These are phyloP conservation scores for Globisporangium viniferum DNA, from an alignment of 352 stramenopile species.

Conservation along the genomic window DNA sequence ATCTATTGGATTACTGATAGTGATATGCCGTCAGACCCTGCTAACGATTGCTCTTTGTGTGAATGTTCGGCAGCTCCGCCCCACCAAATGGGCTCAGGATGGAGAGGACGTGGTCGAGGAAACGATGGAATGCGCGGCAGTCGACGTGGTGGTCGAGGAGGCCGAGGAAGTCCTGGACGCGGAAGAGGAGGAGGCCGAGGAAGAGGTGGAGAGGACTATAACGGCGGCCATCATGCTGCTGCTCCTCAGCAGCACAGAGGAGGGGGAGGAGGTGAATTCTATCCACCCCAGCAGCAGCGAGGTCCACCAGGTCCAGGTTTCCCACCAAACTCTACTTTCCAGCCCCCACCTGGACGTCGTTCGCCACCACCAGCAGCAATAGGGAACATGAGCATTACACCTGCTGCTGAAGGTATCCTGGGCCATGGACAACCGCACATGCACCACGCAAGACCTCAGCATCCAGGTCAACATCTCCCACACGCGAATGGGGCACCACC, in stretches of 20 bases:
- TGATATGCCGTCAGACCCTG: neutral
- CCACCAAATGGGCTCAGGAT: slow-evolving; percentile 20
- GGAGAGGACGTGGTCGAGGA: slow-evolving; percentile 36
- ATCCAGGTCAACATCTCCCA: neutral
- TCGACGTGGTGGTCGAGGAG: slow-evolving; percentile 28
- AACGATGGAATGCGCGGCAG: slow-evolving; percentile 24
- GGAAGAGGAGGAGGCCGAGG: slow-evolving; percentile 14
- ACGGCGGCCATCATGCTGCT: neutral
- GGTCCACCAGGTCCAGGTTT: neutral
- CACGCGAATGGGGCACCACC: neutral
- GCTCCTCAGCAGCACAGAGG: neutral
- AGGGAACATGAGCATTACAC: neutral
- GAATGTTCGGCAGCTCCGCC: neutral
- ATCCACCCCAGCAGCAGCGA: neutral
- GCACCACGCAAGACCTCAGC: neutral
- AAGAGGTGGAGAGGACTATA: slow-evolving; percentile 1
- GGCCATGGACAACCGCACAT: slow-evolving; percentile 1
- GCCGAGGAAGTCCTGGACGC: slow-evolving; percentile 28
- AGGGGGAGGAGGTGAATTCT: neutral
- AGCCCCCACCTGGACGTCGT: neutral
- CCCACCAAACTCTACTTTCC: neutral
- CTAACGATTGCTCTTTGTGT: neutral
- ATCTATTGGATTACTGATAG: neutral
- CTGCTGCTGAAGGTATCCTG: slow-evolving; percentile 1
- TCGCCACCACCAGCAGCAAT: neutral